Evolutionary conservation across 768 basidiomycete genomes (phyloP).

Genomic region (Dioszegia aurantiaca): DNA sequence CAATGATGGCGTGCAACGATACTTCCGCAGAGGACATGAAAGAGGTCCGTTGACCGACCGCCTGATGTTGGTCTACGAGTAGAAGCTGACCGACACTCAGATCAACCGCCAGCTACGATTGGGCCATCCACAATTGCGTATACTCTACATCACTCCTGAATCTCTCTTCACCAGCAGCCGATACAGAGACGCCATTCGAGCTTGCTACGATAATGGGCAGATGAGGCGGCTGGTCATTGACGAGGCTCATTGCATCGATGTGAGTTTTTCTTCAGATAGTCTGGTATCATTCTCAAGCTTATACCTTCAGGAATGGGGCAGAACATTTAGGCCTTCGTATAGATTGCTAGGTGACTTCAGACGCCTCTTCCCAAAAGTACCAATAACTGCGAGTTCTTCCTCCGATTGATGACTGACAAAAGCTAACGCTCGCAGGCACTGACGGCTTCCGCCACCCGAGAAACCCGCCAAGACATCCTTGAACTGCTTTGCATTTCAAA

Average conservation of each 20-base stretch:
- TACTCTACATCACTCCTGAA: conserved; percentile 51
- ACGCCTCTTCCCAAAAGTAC: conserved; percentile 40
- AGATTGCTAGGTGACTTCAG: conserved; percentile 50
- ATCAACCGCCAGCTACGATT: conserved; percentile 41
- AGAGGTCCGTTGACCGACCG: conserved; percentile 22
- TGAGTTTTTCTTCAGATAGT: too few relatives aligned
- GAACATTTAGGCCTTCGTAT: conserved; percentile 47
- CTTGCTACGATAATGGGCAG: conserved; percentile 43
- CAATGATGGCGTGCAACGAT: conserved; percentile 42
- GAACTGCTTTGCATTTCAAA: conserved; percentile 34
- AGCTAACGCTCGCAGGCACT: conserved; percentile 38
- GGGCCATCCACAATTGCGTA: conserved; percentile 44
- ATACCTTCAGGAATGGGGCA: conserved; percentile 46
- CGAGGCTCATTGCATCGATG: conserved; percentile 53
- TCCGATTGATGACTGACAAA: background rate
- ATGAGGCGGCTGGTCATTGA: conserved; percentile 51
- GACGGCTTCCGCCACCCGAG: conserved; percentile 52
- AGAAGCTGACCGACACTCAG: conserved; percentile 17
- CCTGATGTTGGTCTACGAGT: background rate
- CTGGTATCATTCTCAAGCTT: background rate
- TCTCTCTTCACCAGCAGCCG: conserved; percentile 31
- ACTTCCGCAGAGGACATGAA: conserved; percentile 21
- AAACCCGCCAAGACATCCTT: conserved; percentile 49
- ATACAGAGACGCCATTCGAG: conserved; percentile 21
- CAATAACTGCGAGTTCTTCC: conserved; percentile 43